Conservation (phyloP, 176 grass and related monocot genomes). For the Zea mays region Zm-B73-REFERENCE-NAM-5.0 NC_050105.1:140454501-140455000, state of each 20-base stretch:
- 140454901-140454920: no score
- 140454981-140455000: no score
- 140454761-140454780: background rate
- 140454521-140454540: background rate
- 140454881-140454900: no score
- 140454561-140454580: no score
- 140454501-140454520: background rate
- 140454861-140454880: no score
- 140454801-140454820: background rate
- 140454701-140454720: background rate
- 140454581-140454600: no score
- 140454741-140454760: background rate
- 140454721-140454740: conserved; percentile 4
- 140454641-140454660: conserved; percentile 27
- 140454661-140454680: background rate
- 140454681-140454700: conserved; percentile 15
- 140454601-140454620: no score
- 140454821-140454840: background rate
- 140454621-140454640: no score
- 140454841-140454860: no score
- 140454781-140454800: background rate
- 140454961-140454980: no score
- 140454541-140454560: background rate
- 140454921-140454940: no score
- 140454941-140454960: no score